A percentile compares a stretch with the other conserved stretches of the same genome.
phyloP scores from a whole-genome alignment of 495 filamentous ascomycete genomes.

The Thermothielavioides terrestris region DNA sequence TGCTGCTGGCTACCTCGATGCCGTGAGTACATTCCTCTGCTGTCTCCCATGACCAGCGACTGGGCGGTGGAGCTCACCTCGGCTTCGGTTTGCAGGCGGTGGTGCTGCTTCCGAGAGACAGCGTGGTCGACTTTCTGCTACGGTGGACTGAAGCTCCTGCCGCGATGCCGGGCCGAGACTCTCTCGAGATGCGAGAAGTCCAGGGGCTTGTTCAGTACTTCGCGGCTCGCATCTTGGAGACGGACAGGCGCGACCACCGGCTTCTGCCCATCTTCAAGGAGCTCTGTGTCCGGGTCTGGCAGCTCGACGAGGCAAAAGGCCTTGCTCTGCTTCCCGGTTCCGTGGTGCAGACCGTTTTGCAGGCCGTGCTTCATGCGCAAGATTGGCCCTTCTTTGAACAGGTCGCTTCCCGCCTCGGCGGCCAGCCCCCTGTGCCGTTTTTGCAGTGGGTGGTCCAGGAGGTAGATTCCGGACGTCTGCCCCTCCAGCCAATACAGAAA shows the following conservation, averaged over 20 bases:
- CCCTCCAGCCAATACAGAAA: conserved; percentile 5
- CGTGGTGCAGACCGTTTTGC: conserved; percentile 4
- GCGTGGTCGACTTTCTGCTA: conserved; percentile 15
- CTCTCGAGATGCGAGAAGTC: neutral
- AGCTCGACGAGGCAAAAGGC: conserved; percentile 3
- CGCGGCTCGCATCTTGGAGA: neutral
- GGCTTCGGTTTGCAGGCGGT: conserved; percentile 5
- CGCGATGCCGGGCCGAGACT: neutral
- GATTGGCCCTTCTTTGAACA: conserved; percentile 15
- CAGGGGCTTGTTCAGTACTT: conserved; percentile 2
- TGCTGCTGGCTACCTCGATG: neutral
- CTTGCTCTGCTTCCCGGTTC: conserved; percentile 1
- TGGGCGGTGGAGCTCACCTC: neutral
- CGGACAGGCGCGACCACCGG: neutral
- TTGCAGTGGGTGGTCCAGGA: conserved; percentile 7
- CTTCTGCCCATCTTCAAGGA: conserved; percentile 8
- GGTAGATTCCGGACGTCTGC: neutral
- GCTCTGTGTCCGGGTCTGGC: conserved; percentile 9
- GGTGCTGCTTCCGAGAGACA: conserved; percentile 16
- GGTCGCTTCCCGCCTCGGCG: neutral
- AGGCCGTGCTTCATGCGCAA: neutral
- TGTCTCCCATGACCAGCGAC: too few species aligned
- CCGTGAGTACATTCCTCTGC: neutral
- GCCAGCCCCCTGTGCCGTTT: conserved; percentile 1
- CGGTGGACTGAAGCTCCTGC: neutral